Conservation (phyloP, 192 early-diverging fungal species). For the Coemansia sp. region DNA sequence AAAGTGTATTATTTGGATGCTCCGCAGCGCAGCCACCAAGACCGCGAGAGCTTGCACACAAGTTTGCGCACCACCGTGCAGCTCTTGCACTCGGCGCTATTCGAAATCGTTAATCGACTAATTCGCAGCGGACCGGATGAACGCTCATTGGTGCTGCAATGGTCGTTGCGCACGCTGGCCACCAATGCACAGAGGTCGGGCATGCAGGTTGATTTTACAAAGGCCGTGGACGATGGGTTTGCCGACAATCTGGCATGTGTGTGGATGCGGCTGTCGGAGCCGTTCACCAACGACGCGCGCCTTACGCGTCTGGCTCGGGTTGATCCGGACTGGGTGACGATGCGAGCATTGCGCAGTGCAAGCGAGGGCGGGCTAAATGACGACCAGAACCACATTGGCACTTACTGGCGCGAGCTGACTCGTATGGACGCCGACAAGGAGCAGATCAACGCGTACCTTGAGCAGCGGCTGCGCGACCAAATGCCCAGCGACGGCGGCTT, state of each 20-base stretch:
- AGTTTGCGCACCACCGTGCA: slow-evolving; percentile 63
- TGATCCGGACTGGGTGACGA: slow-evolving; percentile 69
- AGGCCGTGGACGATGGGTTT: slow-evolving; percentile 84
- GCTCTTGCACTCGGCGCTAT: slow-evolving; percentile 57
- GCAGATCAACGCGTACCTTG: slow-evolving; percentile 61
- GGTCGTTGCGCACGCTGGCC: slow-evolving; percentile 62
- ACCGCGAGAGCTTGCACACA: slow-evolving; percentile 57
- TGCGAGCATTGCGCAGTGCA: slow-evolving; percentile 60
- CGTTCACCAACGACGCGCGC: slow-evolving; percentile 72
- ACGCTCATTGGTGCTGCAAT: slow-evolving; percentile 63
- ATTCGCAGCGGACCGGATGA: slow-evolving; percentile 64
- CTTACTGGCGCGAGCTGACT: slow-evolving; percentile 67
- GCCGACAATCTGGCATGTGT: slow-evolving; percentile 72
- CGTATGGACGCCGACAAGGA: slow-evolving; percentile 76
- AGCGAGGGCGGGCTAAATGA: slow-evolving; percentile 26
- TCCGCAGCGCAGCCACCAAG: slow-evolving; percentile 54
- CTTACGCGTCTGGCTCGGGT: slow-evolving; percentile 77
- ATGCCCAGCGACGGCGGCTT: slow-evolving; percentile 50
- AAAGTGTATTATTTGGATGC: slow-evolving; percentile 50
- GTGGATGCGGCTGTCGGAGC: slow-evolving; percentile 73
- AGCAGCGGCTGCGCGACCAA: neutral
- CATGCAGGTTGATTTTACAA: slow-evolving; percentile 75
- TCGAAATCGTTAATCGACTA: slow-evolving; percentile 59
- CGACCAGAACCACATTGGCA: slow-evolving; percentile 27
- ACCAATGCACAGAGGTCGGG: slow-evolving; percentile 71